Conservation (phyloP, 2,329 filamentous ascomycete species). For the Rhynchosporium agropyri region DNA sequence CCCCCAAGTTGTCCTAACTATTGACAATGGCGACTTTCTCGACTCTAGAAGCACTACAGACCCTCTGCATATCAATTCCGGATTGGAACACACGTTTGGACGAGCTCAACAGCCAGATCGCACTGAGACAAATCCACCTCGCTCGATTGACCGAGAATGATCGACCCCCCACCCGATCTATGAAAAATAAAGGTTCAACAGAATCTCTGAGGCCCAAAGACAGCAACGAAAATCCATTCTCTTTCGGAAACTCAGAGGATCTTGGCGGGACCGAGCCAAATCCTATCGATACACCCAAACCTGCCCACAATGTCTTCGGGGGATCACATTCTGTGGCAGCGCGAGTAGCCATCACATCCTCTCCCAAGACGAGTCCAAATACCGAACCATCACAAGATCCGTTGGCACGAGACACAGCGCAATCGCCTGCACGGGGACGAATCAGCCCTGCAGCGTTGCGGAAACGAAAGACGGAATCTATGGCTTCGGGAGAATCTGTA, state of each 20-base stretch:
- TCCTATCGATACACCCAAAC: constrained; percentile 29
- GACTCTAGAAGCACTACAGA: constrained; percentile 57
- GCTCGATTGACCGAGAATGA: constrained; percentile 49
- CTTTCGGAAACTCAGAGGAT: constrained; percentile 27
- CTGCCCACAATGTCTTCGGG: constrained; percentile 23
- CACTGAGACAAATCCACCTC: constrained; percentile 62
- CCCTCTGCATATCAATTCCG: constrained; percentile 58
- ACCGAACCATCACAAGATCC: constrained; percentile 25
- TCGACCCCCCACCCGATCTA: constrained; percentile 42
- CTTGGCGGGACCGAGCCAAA: constrained; percentile 22
- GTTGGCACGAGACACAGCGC: constrained; percentile 32
- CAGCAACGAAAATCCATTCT: constrained; percentile 29
- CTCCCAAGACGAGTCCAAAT: constrained; percentile 25
- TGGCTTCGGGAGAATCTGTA: constrained; percentile 39
- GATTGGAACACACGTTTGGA: constrained; percentile 62
- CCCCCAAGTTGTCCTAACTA: neutral
- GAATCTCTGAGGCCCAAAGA: constrained; percentile 42
- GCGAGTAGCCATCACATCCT: constrained; percentile 23
- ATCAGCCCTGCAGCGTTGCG: constrained; percentile 30
- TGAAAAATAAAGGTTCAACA: constrained; percentile 43
- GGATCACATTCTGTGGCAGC: constrained; percentile 30
- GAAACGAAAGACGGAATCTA: constrained; percentile 42
- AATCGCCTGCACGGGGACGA: constrained; percentile 29
- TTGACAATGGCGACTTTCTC: constrained; percentile 33
- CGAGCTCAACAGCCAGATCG: constrained; percentile 62